Base-by-base conservation (phyloP, 352 stramenopile species). In the Phytophthora europaea region DNA sequence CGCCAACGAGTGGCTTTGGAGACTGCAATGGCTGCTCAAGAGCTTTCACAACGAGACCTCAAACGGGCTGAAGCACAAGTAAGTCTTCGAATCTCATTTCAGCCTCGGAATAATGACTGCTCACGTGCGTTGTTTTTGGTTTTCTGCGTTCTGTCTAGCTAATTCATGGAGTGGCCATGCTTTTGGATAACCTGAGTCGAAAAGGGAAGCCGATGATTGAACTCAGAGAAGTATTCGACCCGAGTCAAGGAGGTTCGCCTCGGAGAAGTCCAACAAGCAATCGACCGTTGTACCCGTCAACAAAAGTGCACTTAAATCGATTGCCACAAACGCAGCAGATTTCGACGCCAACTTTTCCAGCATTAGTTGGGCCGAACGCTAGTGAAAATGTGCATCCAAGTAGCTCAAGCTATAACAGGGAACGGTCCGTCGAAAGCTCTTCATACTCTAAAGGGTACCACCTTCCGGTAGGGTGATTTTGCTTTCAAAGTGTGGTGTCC, bases 241-340 rank as follows among this genome's bases (percentile, higher is more conserved):
- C 48, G 53, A 16, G 6, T 54, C 22, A 66, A 61, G 26, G 64
- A 52, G 33, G 34, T 5, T 82, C 74, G 28, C 76, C 74, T 56
- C 58, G 61, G 3, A 72, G 52, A 52, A 81, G 70, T 31, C 75
- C 74, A 57, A 68, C 58, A 8, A 67, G 65, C 38, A 79, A 75
- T 53, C 79, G 85, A 0, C 63, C 63, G 4, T 16, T 89, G 16
- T 91, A 89, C 38, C 85, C 83, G 1, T 65, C 81, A 3, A 59
- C 70, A 0, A 83, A 79, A 26, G 72, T 94, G 36, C 82, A 93
- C 34, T 51, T 94, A 51, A 88, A 72, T 48, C 61, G 71, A 28
- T 63, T 94, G 10, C 87, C 87, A 0, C 55, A 65, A 1, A 86
- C 85, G 0, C 87, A 94, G 40, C 78, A 93, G 20, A 82, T 94